Percentiles rank a stretch among this genome's conserved stretches.
These are phyloP conservation scores for Phellopilus nigrolimitatus DNA, from an alignment of 1,284 basidiomycete genomes.

Conservation along the genomic window DNA sequence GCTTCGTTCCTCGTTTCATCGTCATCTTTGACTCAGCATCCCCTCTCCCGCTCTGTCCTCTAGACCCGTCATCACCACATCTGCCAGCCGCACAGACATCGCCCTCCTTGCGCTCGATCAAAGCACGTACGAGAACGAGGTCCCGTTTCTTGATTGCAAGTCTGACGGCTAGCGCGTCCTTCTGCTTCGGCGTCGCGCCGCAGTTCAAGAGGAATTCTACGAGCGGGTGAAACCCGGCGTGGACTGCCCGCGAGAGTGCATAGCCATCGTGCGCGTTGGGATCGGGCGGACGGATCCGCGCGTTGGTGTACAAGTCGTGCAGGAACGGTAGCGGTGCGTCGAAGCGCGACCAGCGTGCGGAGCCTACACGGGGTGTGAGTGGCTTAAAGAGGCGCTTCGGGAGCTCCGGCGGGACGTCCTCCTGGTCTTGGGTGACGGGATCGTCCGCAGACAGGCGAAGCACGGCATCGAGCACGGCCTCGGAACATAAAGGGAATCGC, in stretches of 20 bases:
- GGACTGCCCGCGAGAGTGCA: constrained; percentile 70
- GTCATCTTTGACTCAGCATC: constrained; percentile 11
- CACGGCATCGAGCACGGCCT: constrained; percentile 49
- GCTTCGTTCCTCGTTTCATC: constrained; percentile 37
- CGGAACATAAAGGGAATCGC: constrained; percentile 60
- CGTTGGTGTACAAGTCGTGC: constrained; percentile 41
- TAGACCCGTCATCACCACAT: background rate
- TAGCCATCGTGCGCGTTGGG: constrained; percentile 70
- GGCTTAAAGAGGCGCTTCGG: constrained; percentile 59
- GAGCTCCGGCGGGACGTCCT: constrained; percentile 35
- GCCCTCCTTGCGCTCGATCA: constrained; percentile 57
- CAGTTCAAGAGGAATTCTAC: constrained; percentile 62
- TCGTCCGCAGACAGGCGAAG: constrained; percentile 27
- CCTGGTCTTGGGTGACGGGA: background rate
- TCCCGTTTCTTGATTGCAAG: constrained; percentile 73
- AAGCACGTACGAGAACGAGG: constrained; percentile 60
- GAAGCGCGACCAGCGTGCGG: constrained; percentile 34
- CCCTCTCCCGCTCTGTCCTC: constrained; percentile 1
- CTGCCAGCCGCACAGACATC: background rate
- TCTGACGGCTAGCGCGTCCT: constrained; percentile 58
- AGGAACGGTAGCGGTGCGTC: constrained; percentile 62
- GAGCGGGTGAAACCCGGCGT: constrained; percentile 57
- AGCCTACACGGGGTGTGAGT: constrained; percentile 32
- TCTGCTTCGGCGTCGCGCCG: constrained; percentile 65
- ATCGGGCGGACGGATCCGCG: constrained; percentile 37